Percentiles rank a stretch among this genome's conserved stretches.
Evolutionary conservation across 2,329 filamentous ascomycete species (phyloP).

Genomic region (Phialophora macrospora): DNA sequence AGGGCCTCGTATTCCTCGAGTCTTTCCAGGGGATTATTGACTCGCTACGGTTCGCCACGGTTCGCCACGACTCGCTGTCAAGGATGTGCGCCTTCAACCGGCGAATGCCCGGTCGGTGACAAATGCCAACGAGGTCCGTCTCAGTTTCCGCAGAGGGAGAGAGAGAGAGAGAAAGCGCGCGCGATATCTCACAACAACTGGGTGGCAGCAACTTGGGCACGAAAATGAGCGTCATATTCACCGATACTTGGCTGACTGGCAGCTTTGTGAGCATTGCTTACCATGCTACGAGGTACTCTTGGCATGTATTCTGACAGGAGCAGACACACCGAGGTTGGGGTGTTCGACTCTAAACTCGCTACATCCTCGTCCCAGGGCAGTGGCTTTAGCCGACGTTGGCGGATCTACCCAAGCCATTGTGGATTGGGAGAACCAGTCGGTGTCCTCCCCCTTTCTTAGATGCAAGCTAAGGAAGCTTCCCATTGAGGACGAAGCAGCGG

Average conservation of each 20-base stretch:
- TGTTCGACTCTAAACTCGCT: too few species aligned
- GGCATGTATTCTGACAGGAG: background rate
- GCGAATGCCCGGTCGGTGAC: background rate
- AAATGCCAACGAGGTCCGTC: background rate
- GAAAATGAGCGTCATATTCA: background rate
- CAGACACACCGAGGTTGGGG: background rate
- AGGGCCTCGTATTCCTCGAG: slow-evolving; percentile 2
- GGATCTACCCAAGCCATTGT: background rate
- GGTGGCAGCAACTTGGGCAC: background rate
- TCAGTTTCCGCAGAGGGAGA: background rate
- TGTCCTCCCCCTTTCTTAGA: background rate
- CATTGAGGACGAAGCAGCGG: background rate
- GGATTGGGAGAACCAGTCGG: background rate
- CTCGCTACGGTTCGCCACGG: background rate
- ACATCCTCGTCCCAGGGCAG: background rate
- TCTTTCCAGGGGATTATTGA: background rate
- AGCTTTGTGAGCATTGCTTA: background rate
- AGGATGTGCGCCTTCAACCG: background rate
- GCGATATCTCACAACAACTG: too few species aligned
- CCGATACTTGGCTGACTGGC: background rate
- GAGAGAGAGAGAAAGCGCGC: background rate
- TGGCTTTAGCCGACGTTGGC: background rate
- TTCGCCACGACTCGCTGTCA: background rate
- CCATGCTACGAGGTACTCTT: background rate
- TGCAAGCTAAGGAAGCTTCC: background rate